Conservation (phyloP, 2,329 filamentous ascomycete species). For the Aspergillus pseudoglaucus region DNA sequence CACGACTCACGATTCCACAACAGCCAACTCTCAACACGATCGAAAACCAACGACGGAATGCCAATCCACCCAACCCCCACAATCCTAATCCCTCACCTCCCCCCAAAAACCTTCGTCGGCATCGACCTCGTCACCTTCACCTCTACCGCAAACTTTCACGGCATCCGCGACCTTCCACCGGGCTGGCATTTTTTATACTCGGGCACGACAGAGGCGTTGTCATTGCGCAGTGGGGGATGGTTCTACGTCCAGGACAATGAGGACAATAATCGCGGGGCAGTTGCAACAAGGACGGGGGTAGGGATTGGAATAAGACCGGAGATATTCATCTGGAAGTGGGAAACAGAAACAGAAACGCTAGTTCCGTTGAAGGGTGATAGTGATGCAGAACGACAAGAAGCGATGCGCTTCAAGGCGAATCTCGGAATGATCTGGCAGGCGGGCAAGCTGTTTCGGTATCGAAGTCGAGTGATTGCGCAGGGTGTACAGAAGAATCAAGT, state of each 20-base stretch:
- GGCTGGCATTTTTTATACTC: conserved; percentile 59
- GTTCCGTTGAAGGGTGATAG: conserved; percentile 22
- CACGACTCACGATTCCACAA: too few relatives aligned
- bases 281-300: conserved; percentile 9
- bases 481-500: conserved; percentile 20
- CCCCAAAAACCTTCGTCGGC: conserved; percentile 45
- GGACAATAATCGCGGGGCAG: conserved; percentile 8
- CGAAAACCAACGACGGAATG: background rate
- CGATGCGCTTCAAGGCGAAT: conserved; percentile 49
- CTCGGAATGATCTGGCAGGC: conserved; percentile 51
- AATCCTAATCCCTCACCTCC: conserved; percentile 40
- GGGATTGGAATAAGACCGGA: conserved; percentile 29
- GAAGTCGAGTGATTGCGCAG: conserved; percentile 24
- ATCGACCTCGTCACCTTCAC: conserved; percentile 55
- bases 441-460: conserved; percentile 38
- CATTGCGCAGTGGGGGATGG: conserved; percentile 58
- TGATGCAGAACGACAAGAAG: conserved; percentile 40
- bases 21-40: background rate
- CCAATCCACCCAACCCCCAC: conserved; percentile 27
- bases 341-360: conserved; percentile 30
- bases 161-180: conserved; percentile 52
- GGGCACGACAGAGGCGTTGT: conserved; percentile 51
- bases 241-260: conserved; percentile 43
- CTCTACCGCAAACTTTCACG: conserved; percentile 54
- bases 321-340: conserved; percentile 53